A percentile compares a stretch with the other conserved stretches of the same genome.
phyloP scores from a whole-genome alignment of 768 basidiomycete genomes.

The Steccherinum ochraceum region DNA sequence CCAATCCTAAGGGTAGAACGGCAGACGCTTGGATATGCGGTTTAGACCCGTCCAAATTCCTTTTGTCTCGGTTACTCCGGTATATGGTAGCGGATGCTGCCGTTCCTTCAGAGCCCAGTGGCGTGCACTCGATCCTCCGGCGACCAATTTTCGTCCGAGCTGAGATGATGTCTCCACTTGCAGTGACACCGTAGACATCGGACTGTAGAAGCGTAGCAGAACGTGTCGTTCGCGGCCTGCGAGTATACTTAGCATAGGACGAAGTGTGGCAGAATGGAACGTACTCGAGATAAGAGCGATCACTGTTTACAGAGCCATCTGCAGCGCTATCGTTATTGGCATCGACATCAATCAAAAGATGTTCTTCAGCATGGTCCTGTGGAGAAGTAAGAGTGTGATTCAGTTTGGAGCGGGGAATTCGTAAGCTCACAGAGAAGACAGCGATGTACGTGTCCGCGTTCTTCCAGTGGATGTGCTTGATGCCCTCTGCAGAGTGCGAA shows the following conservation, averaged over 20 bases:
- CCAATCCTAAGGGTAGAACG: slow-evolving; percentile 45
- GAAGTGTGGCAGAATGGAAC: too few relatives aligned
- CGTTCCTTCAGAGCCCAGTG: background rate
- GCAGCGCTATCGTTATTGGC: slow-evolving; percentile 13
- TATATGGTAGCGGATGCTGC: slow-evolving; percentile 5
- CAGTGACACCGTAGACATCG: background rate
- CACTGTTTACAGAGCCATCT: background rate
- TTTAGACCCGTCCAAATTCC: too few relatives aligned
- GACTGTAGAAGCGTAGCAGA: background rate
- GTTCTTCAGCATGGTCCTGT: slow-evolving; percentile 18
- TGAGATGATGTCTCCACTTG: slow-evolving; percentile 11
- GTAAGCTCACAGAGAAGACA: slow-evolving; percentile 4
- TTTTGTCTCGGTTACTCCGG: too few relatives aligned
- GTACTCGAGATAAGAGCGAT: background rate
- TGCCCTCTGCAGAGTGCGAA: background rate
- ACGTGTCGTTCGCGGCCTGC: background rate
- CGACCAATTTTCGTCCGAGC: slow-evolving; percentile 17
- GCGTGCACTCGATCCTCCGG: slow-evolving; percentile 9
- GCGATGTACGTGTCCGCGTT: slow-evolving; percentile 11
- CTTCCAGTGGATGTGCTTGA: slow-evolving; percentile 13
- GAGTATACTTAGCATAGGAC: too few relatives aligned
- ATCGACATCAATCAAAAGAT: slow-evolving; percentile 12
- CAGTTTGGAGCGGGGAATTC: background rate
- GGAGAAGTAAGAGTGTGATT: background rate
- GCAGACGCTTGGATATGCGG: too few relatives aligned